These are phyloP conservation scores for Podila epigama DNA, from an alignment of 192 early-diverging fungal species.

Conservation along the genomic window DNA sequence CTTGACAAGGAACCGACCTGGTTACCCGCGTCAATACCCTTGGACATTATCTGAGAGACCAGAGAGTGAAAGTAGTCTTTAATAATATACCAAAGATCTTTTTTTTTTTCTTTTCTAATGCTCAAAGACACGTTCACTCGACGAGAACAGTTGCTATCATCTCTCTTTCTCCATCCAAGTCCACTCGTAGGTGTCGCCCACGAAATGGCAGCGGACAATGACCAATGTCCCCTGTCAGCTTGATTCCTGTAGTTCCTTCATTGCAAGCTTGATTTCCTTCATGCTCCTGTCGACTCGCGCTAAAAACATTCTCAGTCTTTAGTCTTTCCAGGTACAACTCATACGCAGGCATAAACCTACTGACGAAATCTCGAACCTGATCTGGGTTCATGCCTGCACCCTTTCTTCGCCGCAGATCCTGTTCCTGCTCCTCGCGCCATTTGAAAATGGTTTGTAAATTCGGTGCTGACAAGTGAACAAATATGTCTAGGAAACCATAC, in stretches of 20 bases:
- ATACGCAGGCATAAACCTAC: constrained; percentile 90
- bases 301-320: constrained; percentile 55
- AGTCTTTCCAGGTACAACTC: constrained; percentile 63
- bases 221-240: neutral
- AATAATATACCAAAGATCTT: neutral
- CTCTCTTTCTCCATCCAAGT: constrained; percentile 49
- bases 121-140: constrained; percentile 4
- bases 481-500: constrained; percentile 77
- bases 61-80: too few species aligned
- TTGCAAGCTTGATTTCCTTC: neutral
- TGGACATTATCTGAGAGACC: too few species aligned
- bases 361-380: constrained; percentile 86
- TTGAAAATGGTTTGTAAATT: constrained; percentile 73
- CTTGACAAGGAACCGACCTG: too few species aligned
- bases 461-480: constrained; percentile 72
- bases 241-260: neutral
- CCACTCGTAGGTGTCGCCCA: constrained; percentile 49
- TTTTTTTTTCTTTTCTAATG: neutral
- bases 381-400: constrained; percentile 71
- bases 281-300: neutral
- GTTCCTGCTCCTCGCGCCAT: constrained; percentile 92
- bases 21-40: too few species aligned
- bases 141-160: constrained; percentile 23
- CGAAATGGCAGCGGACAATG: neutral
- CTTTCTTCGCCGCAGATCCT: constrained; percentile 55